Percentiles rank a stretch among this genome's conserved stretches.
Evolutionary conservation across 805 yeast genomes (phyloP).

Genomic region (Spathaspora boniae): DNA sequence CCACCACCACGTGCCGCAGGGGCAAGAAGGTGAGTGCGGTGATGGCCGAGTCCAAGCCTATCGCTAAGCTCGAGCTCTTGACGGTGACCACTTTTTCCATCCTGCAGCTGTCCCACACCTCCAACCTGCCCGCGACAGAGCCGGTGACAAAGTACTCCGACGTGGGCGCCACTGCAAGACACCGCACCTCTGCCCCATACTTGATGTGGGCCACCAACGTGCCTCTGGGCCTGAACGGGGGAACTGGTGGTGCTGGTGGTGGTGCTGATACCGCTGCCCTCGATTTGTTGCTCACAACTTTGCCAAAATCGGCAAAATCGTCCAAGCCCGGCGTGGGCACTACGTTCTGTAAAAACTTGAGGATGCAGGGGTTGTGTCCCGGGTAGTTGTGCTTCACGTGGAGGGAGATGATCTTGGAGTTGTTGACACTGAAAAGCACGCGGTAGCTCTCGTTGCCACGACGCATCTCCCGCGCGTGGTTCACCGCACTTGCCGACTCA

Average conservation of each 20-base stretch:
- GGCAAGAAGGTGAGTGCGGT: slow-evolving; percentile 49
- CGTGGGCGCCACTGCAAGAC: slow-evolving; percentile 58
- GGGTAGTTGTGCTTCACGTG: slow-evolving; percentile 55
- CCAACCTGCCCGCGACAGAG: slow-evolving; percentile 67
- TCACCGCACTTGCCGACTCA: too few relatives aligned
- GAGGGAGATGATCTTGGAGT: slow-evolving; percentile 28
- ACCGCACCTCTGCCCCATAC: slow-evolving; percentile 47
- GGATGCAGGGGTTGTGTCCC: slow-evolving; percentile 64
- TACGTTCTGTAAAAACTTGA: slow-evolving; percentile 51
- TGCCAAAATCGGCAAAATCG: slow-evolving; percentile 70
- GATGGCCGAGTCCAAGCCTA: slow-evolving; percentile 49
- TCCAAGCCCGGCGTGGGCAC: slow-evolving; percentile 54
- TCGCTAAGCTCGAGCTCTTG: slow-evolving; percentile 40
- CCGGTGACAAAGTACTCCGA: slow-evolving; percentile 71
- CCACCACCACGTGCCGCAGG: slow-evolving; percentile 56
- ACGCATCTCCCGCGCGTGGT: too few relatives aligned
- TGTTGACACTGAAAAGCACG: slow-evolving; percentile 30
- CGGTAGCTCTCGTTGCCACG: too few relatives aligned
- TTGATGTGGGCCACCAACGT: slow-evolving; percentile 58
- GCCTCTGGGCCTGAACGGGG: slow-evolving; percentile 39
- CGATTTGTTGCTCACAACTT: slow-evolving; percentile 9
- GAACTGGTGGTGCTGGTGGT: too few relatives aligned
- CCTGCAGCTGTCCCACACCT: slow-evolving; percentile 72
- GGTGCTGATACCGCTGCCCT: too few relatives aligned
- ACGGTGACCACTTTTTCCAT: slow-evolving; percentile 60